Evolutionary conservation across 2,329 filamentous ascomycete genomes (phyloP).

Genomic region (Raffaelea arxii): DNA sequence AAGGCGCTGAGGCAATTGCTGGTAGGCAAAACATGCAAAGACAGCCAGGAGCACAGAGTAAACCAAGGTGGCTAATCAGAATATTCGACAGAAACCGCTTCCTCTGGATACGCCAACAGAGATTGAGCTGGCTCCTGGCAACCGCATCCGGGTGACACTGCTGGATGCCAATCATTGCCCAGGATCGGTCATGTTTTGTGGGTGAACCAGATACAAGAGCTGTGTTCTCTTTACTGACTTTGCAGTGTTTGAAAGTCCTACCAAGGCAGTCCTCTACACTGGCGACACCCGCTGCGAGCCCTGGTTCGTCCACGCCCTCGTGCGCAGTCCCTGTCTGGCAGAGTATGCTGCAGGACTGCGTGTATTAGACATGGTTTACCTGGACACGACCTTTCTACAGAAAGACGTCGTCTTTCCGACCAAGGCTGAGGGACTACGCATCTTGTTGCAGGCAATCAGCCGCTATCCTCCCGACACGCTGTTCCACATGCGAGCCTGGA

Average conservation of each 20-base stretch:
- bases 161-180: conserved; percentile 89
- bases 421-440: conserved; percentile 65
- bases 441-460: conserved; percentile 60
- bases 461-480: conserved; percentile 62
- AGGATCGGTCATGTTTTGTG: conserved; percentile 80
- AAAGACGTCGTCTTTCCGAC: conserved; percentile 36
- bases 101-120: conserved; percentile 70
- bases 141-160: conserved; percentile 68
- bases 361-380: conserved; percentile 69
- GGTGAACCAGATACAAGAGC: not conserved
- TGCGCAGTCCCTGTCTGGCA: conserved; percentile 61
- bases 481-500: conserved; percentile 85
- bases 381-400: conserved; percentile 70
- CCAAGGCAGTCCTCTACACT: conserved; percentile 72
- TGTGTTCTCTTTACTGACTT: not conserved
- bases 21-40: no score
- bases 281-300: conserved; percentile 79
- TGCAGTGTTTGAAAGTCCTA: conserved; percentile 61
- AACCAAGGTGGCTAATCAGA: not conserved
- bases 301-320: conserved; percentile 73
- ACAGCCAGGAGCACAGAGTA: no score
- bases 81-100: conserved; percentile 53
- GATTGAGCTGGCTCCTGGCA: conserved; percentile 62
- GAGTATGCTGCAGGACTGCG: conserved; percentile 62
- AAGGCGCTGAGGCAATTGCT: conserved; percentile 63